phyloP scores from a whole-genome alignment of 192 early-diverging fungal species.

The Obelidium mucronatum region DNA sequence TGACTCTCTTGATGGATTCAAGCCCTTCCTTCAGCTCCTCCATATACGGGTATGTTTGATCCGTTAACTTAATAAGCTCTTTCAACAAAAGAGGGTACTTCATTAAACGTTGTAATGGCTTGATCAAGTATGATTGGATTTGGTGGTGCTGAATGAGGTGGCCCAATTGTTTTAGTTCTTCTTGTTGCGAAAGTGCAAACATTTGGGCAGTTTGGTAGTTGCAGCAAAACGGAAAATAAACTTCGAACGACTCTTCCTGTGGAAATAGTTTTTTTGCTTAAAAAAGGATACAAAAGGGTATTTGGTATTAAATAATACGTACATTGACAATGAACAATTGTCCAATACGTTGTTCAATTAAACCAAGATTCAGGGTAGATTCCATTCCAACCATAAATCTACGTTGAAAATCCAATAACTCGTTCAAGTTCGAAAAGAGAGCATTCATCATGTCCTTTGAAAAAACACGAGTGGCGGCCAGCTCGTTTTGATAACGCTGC shows the following conservation, averaged over 20 bases:
- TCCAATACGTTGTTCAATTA: slow-evolving; percentile 92
- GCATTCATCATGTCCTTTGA: slow-evolving; percentile 80
- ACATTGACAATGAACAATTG: slow-evolving; percentile 82
- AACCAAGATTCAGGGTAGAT: slow-evolving; percentile 67
- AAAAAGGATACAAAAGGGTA: too few species aligned
- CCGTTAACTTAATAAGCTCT: slow-evolving; percentile 57
- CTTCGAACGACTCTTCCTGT: slow-evolving; percentile 53
- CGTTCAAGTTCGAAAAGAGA: slow-evolving; percentile 93
- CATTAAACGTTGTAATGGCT: slow-evolving; percentile 97
- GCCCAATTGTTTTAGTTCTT: slow-evolving; percentile 27
- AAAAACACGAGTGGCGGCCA: slow-evolving; percentile 64
- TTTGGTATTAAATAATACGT: slow-evolving; percentile 7
- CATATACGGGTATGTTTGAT: slow-evolving; percentile 49
- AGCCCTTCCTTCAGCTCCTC: slow-evolving; percentile 71
- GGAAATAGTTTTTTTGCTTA: too few species aligned
- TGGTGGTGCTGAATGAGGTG: slow-evolving; percentile 87
- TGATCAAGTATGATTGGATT: slow-evolving; percentile 92
- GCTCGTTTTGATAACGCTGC: slow-evolving; percentile 50
- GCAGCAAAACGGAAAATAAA: slow-evolving; percentile 89
- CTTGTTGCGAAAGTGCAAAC: slow-evolving; percentile 43
- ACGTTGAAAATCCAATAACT: slow-evolving; percentile 95
- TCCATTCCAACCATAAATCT: slow-evolving; percentile 93
- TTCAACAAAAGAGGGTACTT: slow-evolving; percentile 92
- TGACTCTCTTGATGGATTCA: slow-evolving; percentile 81
- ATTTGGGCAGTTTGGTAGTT: slow-evolving; percentile 75